Percentiles rank a stretch among this genome's conserved stretches.
Evolutionary conservation across 345 rosid genomes (phyloP).

Genomic region (Brassica juncea): DNA sequence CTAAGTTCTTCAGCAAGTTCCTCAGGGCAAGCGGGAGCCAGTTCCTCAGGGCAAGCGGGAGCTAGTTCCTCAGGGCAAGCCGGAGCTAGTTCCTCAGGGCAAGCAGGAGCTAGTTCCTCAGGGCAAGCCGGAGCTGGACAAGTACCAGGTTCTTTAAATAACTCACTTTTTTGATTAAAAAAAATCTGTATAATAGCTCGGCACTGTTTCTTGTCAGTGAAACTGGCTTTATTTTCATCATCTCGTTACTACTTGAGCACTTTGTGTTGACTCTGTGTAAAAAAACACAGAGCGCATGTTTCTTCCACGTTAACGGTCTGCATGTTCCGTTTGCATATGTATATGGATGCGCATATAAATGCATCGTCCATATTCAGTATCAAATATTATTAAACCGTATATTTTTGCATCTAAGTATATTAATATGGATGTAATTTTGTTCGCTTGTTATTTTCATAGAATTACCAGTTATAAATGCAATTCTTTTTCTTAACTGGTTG

Average conservation of each 20-base stretch:
- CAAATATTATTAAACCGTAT: neutral
- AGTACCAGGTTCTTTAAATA: neutral
- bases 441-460: neutral
- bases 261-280: neutral
- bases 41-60: too few relatives aligned
- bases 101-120: neutral
- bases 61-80: neutral
- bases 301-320: neutral
- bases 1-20: too few relatives aligned
- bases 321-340: neutral
- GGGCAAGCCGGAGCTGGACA: neutral
- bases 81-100: neutral
- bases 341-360: neutral
- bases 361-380: neutral
- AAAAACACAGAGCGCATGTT: neutral
- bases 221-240: neutral
- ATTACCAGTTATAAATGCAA: neutral
- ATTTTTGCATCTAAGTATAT: neutral
- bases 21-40: too few relatives aligned
- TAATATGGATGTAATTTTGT: neutral
- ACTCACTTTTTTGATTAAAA: neutral
- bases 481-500: neutral
- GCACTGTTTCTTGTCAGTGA: neutral
- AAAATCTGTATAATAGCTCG: too few relatives aligned
- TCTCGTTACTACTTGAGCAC: neutral